Conservation (phyloP, 2,329 filamentous ascomycete genomes). For the Grosmannia penicillata region DNA sequence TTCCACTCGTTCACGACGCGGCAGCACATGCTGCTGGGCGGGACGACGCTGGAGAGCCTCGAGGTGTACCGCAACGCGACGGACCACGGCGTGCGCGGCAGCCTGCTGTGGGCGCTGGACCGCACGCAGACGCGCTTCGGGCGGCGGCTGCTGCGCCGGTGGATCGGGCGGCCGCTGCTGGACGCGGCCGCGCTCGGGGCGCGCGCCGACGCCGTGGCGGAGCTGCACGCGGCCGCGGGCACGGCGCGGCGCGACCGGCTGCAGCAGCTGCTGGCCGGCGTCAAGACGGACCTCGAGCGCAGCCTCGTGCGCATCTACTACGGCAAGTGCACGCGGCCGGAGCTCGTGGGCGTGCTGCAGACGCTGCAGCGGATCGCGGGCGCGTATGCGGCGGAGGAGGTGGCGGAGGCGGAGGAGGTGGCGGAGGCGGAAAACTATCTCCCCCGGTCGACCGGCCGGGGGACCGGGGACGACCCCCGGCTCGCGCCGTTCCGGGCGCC, state of each 20-base stretch:
- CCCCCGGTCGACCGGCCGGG: too few relatives aligned
- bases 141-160: constrained; percentile 75
- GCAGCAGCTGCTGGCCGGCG: constrained; percentile 52
- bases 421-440: constrained; percentile 11
- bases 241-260: constrained; percentile 58
- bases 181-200: constrained; percentile 61
- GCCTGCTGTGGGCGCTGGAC: constrained; percentile 89
- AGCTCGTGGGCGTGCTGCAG: constrained; percentile 74
- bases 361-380: constrained; percentile 72
- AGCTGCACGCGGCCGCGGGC: constrained; percentile 57
- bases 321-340: constrained; percentile 81
- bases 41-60: constrained; percentile 82
- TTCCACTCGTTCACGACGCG: constrained; percentile 91
- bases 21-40: constrained; percentile 91
- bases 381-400: constrained; percentile 36
- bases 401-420: constrained; percentile 14
- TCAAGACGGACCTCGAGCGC: constrained; percentile 75
- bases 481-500: constrained; percentile 63
- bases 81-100: constrained; percentile 71
- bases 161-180: constrained; percentile 83
- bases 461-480: constrained; percentile 48
- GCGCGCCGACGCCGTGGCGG: constrained; percentile 71
- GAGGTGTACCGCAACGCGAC: constrained; percentile 95
- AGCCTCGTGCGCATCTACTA: constrained; percentile 94
- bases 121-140: constrained; percentile 85